A percentile compares a stretch with the other conserved stretches of the same genome.
phyloP scores from a whole-genome alignment of 768 basidiomycete species.

The Cubamyces lactineus region DNA sequence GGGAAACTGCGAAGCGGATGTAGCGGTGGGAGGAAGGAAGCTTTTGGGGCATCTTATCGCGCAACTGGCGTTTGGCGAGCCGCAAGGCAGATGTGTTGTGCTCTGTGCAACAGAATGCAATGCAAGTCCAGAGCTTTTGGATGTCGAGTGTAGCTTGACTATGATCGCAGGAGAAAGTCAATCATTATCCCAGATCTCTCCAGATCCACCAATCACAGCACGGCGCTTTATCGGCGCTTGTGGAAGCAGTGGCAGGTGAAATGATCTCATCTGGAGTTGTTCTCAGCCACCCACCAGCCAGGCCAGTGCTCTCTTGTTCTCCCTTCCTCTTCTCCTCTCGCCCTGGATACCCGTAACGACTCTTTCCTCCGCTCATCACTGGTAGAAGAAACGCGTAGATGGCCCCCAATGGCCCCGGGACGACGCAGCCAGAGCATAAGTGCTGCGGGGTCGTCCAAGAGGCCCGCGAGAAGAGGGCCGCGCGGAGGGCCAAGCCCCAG shows the following conservation, averaged over 20 bases:
- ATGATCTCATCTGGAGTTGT: slow-evolving; percentile 4
- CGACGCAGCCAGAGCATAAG: slow-evolving; percentile 9
- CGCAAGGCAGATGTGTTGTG: not conserved
- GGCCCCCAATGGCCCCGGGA: slow-evolving; percentile 13
- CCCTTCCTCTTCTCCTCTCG: not conserved
- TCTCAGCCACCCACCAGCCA: not conserved
- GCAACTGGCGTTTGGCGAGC: not conserved
- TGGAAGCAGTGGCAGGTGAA: not conserved
- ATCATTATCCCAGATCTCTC: not conserved
- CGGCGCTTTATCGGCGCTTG: slow-evolving; percentile 3
- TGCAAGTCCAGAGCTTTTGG: no score
- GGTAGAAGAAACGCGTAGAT: not conserved
- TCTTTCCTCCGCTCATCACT: no score
- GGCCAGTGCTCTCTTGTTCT: not conserved
- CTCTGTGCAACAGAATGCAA: no score
- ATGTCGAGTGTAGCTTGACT: no score
- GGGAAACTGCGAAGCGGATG: slow-evolving; percentile 47
- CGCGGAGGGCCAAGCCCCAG: slow-evolving; percentile 51
- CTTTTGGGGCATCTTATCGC: not conserved
- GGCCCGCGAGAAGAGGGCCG: slow-evolving; percentile 48
- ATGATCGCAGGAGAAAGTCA: not conserved
- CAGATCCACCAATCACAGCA: slow-evolving; percentile 7
- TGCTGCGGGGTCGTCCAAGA: slow-evolving; percentile 61
- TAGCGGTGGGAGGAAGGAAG: slow-evolving; percentile 43
- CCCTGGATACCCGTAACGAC: not conserved